Percentiles rank a stretch among this genome's conserved stretches.
phyloP scores from a whole-genome alignment of 2,329 filamentous ascomycete species.

The Colletotrichum noveboracense region DNA sequence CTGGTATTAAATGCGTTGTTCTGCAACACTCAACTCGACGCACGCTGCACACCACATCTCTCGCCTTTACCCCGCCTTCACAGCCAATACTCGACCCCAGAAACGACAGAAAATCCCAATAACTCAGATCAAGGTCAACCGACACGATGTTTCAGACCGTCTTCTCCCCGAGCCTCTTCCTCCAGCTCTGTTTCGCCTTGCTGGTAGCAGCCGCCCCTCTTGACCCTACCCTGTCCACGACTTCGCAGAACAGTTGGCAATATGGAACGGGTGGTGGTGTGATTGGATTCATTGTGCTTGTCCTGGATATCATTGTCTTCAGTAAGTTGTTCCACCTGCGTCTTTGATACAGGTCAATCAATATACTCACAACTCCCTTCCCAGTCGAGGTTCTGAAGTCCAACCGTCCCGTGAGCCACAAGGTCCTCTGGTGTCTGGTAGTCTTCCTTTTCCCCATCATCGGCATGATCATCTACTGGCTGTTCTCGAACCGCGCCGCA shows the following conservation, averaged over 20 bases:
- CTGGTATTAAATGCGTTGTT: neutral
- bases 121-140: neutral
- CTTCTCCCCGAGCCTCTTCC: conserved; percentile 43
- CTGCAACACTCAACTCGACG: neutral
- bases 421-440: conserved; percentile 66
- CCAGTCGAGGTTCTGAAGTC: conserved; percentile 70
- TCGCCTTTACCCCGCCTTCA: neutral
- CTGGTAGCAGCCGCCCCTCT: conserved; percentile 55
- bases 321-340: conserved; percentile 46
- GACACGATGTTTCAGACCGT: neutral
- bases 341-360: neutral
- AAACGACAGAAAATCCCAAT: neutral
- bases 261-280: conserved; percentile 68
- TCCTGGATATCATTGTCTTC: conserved; percentile 68
- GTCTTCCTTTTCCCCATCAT: conserved; percentile 70
- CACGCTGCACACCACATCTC: neutral
- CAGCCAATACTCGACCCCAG: neutral
- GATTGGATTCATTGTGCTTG: conserved; percentile 63
- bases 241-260: conserved; percentile 52
- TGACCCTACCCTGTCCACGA: conserved; percentile 48
- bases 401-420: conserved; percentile 60
- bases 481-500: conserved; percentile 66
- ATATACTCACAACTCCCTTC: neutral
- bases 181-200: conserved; percentile 58
- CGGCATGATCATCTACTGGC: conserved; percentile 66